phyloP scores from a whole-genome alignment of 352 stramenopile species.

The Phytophthora tentaculata region DNA sequence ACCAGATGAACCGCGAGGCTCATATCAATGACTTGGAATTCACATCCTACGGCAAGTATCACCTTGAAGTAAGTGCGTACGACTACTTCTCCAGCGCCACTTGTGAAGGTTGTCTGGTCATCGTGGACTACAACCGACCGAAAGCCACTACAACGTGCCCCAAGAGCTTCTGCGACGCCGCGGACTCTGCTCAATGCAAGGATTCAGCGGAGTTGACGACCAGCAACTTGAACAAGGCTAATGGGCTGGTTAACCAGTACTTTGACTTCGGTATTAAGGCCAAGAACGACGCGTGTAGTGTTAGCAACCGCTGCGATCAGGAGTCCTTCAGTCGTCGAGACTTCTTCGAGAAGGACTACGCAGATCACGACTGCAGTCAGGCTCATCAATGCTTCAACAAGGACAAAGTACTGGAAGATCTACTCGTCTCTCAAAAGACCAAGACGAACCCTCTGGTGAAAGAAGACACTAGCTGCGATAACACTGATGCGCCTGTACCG shows the following conservation, averaged over 20 bases:
- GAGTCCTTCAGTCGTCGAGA: constrained; percentile 42
- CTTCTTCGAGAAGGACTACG: constrained; percentile 51
- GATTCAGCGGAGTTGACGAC: constrained; percentile 34
- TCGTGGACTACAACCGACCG: constrained; percentile 64
- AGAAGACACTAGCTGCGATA: constrained; percentile 13
- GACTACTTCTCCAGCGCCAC: constrained; percentile 52
- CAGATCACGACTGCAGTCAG: constrained; percentile 9
- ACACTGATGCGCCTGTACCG: constrained; percentile 40
- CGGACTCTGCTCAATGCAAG: constrained; percentile 9
- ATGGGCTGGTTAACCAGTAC: constrained; percentile 35
- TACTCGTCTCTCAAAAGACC: constrained; percentile 22
- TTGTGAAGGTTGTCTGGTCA: constrained; percentile 59
- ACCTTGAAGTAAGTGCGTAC: constrained; percentile 51
- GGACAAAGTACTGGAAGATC: constrained; percentile 27
- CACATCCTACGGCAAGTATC: constrained; percentile 58
- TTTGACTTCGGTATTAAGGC: constrained; percentile 50
- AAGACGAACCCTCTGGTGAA: constrained; percentile 50
- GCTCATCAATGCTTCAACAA: constrained; percentile 46
- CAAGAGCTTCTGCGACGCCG: constrained; percentile 40
- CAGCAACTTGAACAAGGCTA: constrained; percentile 38
- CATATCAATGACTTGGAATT: constrained; percentile 56
- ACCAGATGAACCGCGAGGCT: constrained; percentile 43
- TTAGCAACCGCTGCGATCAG: constrained; percentile 51
- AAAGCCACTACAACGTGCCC: constrained; percentile 48
- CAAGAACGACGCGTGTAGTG: constrained; percentile 60